phyloP scores from a whole-genome alignment of 2,329 filamentous ascomycete genomes.

The Sclerotiophoma versabilis region DNA sequence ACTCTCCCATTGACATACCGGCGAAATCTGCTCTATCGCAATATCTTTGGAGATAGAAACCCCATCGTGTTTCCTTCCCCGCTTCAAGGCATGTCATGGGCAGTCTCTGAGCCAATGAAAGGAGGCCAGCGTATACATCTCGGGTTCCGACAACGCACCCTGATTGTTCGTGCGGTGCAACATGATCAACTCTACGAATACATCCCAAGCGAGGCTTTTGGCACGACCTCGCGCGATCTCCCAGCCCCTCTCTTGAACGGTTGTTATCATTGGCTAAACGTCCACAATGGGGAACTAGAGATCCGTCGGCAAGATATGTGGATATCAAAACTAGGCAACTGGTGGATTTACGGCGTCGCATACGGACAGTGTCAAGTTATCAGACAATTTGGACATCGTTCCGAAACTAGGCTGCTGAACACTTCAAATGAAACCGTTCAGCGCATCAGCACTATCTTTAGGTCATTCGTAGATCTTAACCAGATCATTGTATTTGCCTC shows the following conservation, averaged over 20 bases:
- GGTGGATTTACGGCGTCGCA: slow-evolving; percentile 47
- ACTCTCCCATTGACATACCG: slow-evolving; percentile 63
- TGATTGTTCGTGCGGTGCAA: slow-evolving; percentile 56
- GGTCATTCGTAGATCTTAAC: slow-evolving; percentile 56
- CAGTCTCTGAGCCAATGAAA: slow-evolving; percentile 45
- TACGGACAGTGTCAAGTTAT: slow-evolving; percentile 13
- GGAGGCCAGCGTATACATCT: slow-evolving; percentile 61
- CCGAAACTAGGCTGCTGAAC: slow-evolving; percentile 3
- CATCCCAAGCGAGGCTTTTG: slow-evolving; percentile 43
- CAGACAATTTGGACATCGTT: background rate
- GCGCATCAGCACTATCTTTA: slow-evolving; percentile 56
- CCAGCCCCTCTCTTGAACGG: slow-evolving; percentile 59
- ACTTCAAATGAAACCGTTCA: slow-evolving; percentile 49
- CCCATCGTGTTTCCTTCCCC: slow-evolving; percentile 62
- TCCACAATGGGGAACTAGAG: slow-evolving; percentile 57
- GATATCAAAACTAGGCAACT: slow-evolving; percentile 49
- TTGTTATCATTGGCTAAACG: slow-evolving; percentile 68
- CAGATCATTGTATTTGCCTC: slow-evolving; percentile 60
- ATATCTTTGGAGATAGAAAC: slow-evolving; percentile 62
- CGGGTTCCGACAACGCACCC: slow-evolving; percentile 52
- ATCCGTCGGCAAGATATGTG: slow-evolving; percentile 58
- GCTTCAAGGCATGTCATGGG: slow-evolving; percentile 60
- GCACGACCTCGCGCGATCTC: slow-evolving; percentile 53
- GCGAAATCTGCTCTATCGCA: slow-evolving; percentile 52
- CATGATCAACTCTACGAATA: slow-evolving; percentile 42